Percentiles rank a stretch among this genome's conserved stretches.
phyloP scores from a whole-genome alignment of 2,329 filamentous ascomycete species.

The Penicillium decumbens region DNA sequence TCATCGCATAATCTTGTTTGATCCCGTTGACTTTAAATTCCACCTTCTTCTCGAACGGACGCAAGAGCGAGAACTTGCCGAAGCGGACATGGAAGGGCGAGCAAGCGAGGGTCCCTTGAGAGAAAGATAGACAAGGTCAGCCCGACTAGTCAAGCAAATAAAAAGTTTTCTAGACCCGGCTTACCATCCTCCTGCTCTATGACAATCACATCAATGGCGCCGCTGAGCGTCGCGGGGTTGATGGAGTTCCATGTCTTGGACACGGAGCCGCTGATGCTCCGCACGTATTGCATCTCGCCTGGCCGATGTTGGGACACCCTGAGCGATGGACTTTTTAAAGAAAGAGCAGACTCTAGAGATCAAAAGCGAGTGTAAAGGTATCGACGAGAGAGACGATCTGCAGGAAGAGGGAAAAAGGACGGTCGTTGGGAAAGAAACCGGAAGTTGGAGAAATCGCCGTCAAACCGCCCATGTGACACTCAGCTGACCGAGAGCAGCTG shows the following conservation, averaged over 20 bases:
- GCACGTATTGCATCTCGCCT: conserved; percentile 87
- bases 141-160: background rate
- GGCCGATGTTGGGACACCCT: conserved; percentile 16
- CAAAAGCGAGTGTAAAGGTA: conserved; percentile 10
- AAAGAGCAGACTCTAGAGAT: background rate
- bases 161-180: conserved; percentile 3
- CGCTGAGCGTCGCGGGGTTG: conserved; percentile 94
- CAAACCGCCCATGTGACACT: conserved; percentile 37
- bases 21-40: conserved; percentile 92
- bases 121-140: conserved; percentile 4
- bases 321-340: conserved; percentile 5
- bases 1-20: conserved; percentile 95
- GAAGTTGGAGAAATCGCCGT: conserved; percentile 29
- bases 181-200: conserved; percentile 91
- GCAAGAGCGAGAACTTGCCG: conserved; percentile 93
- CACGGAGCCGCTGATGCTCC: conserved; percentile 89
- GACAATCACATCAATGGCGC: conserved; percentile 97
- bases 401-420: conserved; percentile 13
- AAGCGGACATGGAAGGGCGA: conserved; percentile 98
- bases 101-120: conserved; percentile 65
- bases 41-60: conserved; percentile 97
- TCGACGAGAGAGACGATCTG: conserved; percentile 11
- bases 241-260: conserved; percentile 99
- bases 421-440: conserved; percentile 18
- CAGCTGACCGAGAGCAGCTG: conserved; percentile 18